Evolutionary conservation across 805 yeast genomes (phyloP).

Genomic region (Schwanniomyces vanrijiae): DNA sequence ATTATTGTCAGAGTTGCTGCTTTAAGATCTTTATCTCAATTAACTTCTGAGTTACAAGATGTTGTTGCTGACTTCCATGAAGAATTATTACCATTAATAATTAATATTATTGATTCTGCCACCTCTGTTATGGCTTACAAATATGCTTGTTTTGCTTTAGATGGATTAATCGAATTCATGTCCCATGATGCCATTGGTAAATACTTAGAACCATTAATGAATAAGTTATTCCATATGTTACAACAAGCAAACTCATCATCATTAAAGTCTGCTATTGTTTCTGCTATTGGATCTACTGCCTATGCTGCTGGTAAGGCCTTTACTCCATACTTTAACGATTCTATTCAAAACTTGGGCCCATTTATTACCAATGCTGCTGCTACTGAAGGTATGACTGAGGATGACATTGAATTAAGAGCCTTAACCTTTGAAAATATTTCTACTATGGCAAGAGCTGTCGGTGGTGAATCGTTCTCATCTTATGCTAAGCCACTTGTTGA

Average conservation of each 20-base stretch:
- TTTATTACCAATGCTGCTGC: slow-evolving; percentile 69
- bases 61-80: slow-evolving; percentile 82
- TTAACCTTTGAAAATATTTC: slow-evolving; percentile 90
- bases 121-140: slow-evolving; percentile 81
- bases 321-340: slow-evolving; percentile 79
- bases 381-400: slow-evolving; percentile 79
- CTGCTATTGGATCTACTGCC: slow-evolving; percentile 97
- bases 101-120: slow-evolving; percentile 83
- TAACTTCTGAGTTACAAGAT: slow-evolving; percentile 84
- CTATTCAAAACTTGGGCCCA: slow-evolving; percentile 79
- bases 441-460: slow-evolving; percentile 95
- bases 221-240: slow-evolving; percentile 82
- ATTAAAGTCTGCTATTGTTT: slow-evolving; percentile 76
- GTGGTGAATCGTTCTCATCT: slow-evolving; percentile 81
- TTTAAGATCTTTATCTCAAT: slow-evolving; percentile 71
- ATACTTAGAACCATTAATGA: slow-evolving; percentile 87
- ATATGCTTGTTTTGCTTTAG: slow-evolving; percentile 87
- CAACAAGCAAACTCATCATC: slow-evolving; percentile 73
- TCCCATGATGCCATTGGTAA: slow-evolving; percentile 78
- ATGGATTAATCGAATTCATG: slow-evolving; percentile 89
- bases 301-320: slow-evolving; percentile 90
- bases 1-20: slow-evolving; percentile 83
- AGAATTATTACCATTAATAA: slow-evolving; percentile 79
- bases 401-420: slow-evolving; percentile 88
- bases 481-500: slow-evolving; percentile 86